Evolutionary conservation across 2,329 filamentous ascomycete genomes (phyloP), one percentile per base, ranked within the genome.

Genomic region (Bipolaris sorokiniana): DNA sequence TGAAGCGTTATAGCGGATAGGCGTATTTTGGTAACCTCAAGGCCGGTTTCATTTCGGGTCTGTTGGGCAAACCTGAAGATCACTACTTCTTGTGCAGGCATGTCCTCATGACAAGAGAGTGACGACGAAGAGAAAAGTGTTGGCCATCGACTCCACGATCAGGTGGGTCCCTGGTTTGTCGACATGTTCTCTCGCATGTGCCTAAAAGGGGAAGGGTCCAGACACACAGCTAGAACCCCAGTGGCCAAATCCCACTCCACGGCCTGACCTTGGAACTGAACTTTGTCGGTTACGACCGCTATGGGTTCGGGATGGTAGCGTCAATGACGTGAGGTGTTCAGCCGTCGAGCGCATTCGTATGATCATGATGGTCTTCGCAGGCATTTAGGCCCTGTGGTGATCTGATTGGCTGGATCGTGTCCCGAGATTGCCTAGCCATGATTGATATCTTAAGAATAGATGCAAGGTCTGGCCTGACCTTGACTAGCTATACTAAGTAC

Each of bases 321-420:
- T 40, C 36, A 33, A 44, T 56, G 54, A 56, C 54, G 54, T 50
- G 38, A 52, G 20, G 5, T 22, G 26, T 23, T 6, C 34, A 37
- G 48, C 38, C 16, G 23, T 31, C 26, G 22, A 33, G 11, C 18
- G 37, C 10, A 42, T 23, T 31, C 28, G 28, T 31, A 31, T 31
- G 10, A 31, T 31, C 2, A 7, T 44, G 18, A 36, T n/a, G 22
- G 28, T 51, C 42, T 16, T 38, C 5, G 34, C 2, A 23, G n/a
- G 22, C 10, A 28, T 38, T 15, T 37, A 37, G 34, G 46, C 20
- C n/a, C n/a, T 31, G 15, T 10, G n/a, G 9, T 38, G 9, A 34
- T 10, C 10, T 22, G 28, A 45, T 44, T 47, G 52, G 36, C 49
- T 51, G 40, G 23, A 23, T 40, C 16, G 22, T n/a, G 22, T 13